Evolutionary conservation across 371 early-diverging fungal species (phyloP).

Genomic region (Mucor plumbeus): DNA sequence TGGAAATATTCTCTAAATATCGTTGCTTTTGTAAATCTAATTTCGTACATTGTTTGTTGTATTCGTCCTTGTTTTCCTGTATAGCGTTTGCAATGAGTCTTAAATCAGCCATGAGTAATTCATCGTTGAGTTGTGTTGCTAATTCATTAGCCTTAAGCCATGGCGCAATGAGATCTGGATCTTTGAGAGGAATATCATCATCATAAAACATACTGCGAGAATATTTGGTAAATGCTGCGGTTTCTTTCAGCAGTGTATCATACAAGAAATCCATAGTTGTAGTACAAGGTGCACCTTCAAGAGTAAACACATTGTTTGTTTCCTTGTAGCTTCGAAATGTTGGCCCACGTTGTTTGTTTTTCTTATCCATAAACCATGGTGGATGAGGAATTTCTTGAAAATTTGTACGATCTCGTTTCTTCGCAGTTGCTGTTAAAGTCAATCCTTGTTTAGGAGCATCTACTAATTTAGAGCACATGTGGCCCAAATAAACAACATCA

Average conservation of each 20-base stretch:
- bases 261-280: constrained; percentile 50
- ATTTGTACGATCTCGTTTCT: constrained; percentile 19
- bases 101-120: constrained; percentile 28
- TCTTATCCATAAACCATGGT: constrained; percentile 50
- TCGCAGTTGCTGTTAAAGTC: constrained; percentile 25
- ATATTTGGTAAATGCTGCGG: constrained; percentile 35
- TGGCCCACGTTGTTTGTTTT: constrained; percentile 33
- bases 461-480: constrained; percentile 53
- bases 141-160: constrained; percentile 30
- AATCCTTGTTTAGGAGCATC: constrained; percentile 60
- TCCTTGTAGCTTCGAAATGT: constrained; percentile 30
- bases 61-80: constrained; percentile 14
- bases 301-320: constrained; percentile 22
- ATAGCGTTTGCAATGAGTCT: constrained; percentile 20
- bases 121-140: constrained; percentile 25
- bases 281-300: constrained; percentile 15
- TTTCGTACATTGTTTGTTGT: constrained; percentile 18
- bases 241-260: constrained; percentile 35
- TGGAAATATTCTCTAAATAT: constrained; percentile 24
- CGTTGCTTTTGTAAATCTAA: constrained; percentile 17
- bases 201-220: constrained; percentile 40
- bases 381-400: constrained; percentile 37
- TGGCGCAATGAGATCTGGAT: constrained; percentile 32
- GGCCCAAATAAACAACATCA: constrained; percentile 48
- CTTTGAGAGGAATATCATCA: constrained; percentile 29